A percentile compares a stretch with the other conserved stretches of the same genome.
phyloP scores from a whole-genome alignment of 805 yeast genomes.

The Torulaspora delbrueckii region DNA sequence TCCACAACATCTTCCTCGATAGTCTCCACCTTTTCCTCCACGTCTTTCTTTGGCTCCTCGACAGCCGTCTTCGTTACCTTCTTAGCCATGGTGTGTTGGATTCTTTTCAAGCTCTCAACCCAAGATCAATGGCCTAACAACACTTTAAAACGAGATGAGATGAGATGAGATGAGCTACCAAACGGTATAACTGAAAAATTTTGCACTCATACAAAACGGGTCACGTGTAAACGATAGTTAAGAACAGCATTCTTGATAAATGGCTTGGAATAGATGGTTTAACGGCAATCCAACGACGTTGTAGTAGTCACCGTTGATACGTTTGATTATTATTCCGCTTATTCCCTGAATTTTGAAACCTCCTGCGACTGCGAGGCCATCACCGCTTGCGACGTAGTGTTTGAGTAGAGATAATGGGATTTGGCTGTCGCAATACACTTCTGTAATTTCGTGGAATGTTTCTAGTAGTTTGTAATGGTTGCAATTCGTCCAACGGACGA shows the following conservation, averaged over 20 bases:
- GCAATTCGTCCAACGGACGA: conserved; percentile 33
- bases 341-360: conserved; percentile 81
- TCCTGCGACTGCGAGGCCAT: conserved; percentile 83
- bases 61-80: conserved; percentile 14
- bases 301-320: conserved; percentile 72
- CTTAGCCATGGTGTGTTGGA: conserved; percentile 2
- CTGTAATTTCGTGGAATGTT: conserved; percentile 41
- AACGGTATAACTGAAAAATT: conserved; percentile 8
- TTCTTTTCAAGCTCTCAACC: background rate
- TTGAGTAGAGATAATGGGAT: conserved; percentile 53
- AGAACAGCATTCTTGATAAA: conserved; percentile 7
- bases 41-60: conserved; percentile 19
- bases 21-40: conserved; percentile 13
- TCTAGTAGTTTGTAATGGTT: conserved; percentile 12
- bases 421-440: conserved; percentile 38
- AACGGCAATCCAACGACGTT: conserved; percentile 88
- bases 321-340: conserved; percentile 60
- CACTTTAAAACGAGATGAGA: conserved; percentile 11
- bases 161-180: conserved; percentile 14
- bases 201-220: conserved; percentile 1
- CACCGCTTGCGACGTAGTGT: conserved; percentile 62
- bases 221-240: background rate
- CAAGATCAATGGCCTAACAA: background rate
- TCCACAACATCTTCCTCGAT: conserved; percentile 21
- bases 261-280: conserved; percentile 41